Conservation (phyloP, 2,329 filamentous ascomycete genomes). For the Zymoseptoria brevis region DNA sequence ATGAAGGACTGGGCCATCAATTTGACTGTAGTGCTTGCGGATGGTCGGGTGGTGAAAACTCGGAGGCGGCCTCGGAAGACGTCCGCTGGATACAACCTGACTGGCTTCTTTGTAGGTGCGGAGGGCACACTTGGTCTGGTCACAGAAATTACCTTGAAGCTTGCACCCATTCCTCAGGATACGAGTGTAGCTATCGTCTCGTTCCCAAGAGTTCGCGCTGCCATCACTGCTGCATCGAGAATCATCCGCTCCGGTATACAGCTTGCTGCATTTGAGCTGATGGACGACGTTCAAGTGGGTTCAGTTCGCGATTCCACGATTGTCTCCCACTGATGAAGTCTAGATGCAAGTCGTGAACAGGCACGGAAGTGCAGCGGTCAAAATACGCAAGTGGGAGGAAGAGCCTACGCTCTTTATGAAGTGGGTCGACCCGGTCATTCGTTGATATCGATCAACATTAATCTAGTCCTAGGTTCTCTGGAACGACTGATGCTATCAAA, state of each 20-base stretch:
- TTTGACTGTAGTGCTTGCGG: constrained; percentile 69
- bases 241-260: constrained; percentile 70
- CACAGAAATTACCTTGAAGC: constrained; percentile 74
- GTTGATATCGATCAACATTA: too few relatives aligned
- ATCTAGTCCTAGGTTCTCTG: constrained; percentile 51
- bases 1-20: constrained; percentile 89
- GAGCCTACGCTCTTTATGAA: constrained; percentile 67
- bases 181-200: constrained; percentile 71
- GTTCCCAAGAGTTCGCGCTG: constrained; percentile 69
- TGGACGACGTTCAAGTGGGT: constrained; percentile 68
- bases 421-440: background rate
- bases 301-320: background rate
- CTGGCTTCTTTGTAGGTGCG: constrained; percentile 68
- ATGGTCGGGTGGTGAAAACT: constrained; percentile 73
- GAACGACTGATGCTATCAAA: constrained; percentile 64
- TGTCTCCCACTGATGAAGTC: background rate
- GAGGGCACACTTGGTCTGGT: constrained; percentile 76
- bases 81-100: constrained; percentile 76
- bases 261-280: constrained; percentile 72
- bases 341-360: constrained; percentile 71
- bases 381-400: constrained; percentile 66
- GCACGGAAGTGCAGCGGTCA: constrained; percentile 49
- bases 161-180: constrained; percentile 67
- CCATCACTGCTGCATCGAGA: constrained; percentile 63
- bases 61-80: constrained; percentile 67